Percentiles rank a stretch among this genome's conserved stretches.
Evolutionary conservation across 2,329 filamentous ascomycete species (phyloP).

Genomic region (Myotisia sp.): DNA sequence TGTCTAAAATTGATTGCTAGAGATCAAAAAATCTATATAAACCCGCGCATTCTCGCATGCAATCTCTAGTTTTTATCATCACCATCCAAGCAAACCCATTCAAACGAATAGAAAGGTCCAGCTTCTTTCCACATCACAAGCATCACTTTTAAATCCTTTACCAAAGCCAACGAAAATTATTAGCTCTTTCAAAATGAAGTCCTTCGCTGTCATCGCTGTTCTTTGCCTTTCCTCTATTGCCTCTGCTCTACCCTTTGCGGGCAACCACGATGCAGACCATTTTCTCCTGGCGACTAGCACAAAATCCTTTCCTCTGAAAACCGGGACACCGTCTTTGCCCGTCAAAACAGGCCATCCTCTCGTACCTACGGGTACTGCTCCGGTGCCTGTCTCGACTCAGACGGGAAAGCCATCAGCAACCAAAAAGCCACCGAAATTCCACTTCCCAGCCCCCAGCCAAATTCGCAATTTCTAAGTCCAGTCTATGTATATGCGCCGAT

Average conservation of each 20-base stretch:
- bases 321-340: background rate
- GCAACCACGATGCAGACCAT: background rate
- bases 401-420: slow-evolving; percentile 2
- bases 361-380: slow-evolving; percentile 2
- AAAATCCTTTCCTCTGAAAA: too few relatives aligned
- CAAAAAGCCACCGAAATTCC: slow-evolving; percentile 2
- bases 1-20: too few relatives aligned
- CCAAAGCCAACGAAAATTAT: background rate
- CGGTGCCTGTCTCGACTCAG: slow-evolving; percentile 1
- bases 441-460: slow-evolving; percentile 2
- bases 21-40: too few relatives aligned
- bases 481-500: too few relatives aligned
- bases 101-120: slow-evolving; percentile 2
- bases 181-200: slow-evolving; percentile 6
- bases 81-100: background rate
- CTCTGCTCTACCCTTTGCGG: slow-evolving; percentile 1
- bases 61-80: background rate
- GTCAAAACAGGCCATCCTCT: background rate
- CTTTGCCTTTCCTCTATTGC: slow-evolving; percentile 5
- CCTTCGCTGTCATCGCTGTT: slow-evolving; percentile 6
- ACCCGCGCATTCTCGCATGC: too few relatives aligned
- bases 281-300: background rate
- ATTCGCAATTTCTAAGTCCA: too few relatives aligned
- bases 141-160: background rate
- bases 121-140: slow-evolving; percentile 1